Evolutionary conservation across 495 filamentous ascomycete genomes (phyloP), one percentile per base, ranked within the genome.

Genomic region (Penicillium samsonianum): DNA sequence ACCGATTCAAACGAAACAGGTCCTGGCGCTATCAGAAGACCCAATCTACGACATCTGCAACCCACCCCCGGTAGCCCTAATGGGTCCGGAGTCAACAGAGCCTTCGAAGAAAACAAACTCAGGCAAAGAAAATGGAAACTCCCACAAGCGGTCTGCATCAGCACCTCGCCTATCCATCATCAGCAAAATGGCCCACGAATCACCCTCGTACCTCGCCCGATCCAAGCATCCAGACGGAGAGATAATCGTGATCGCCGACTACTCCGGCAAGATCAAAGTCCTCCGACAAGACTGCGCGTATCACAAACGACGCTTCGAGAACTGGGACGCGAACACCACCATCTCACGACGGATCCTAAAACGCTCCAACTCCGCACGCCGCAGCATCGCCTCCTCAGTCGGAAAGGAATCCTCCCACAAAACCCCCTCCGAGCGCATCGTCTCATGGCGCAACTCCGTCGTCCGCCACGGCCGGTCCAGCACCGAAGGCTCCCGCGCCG

Each of bases 1-100:
- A 0, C 95, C 94, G 1, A 82, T 82, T 1, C 84, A 82, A 55
- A 90, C 91, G 4, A 82, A 90, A 57, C 88, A 91, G 67, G 77
- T 90, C 2, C 79, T 99, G 0, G 85, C 86, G 16, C 76, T 81
- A 31, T 94, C 91, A 9, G 89, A 90, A 52, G 94, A 99, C 68
- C 95, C 93, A 8, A 82, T 99, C 30, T 99, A 91, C 69, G 92
- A 97, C 65, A 82, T 98, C 20, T 98, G 94, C 77, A 97, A 99
- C 65, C 94, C 94, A 10, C 93, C 93, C 9, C 93, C 92, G 0
- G 84, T 99, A 9, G 92, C 88, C 2, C 83, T 99, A 8, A 77
- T 92, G 33, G 89, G 84, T 57, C 78, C 87, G n/a, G 83, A 92
- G 52, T 73, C 76, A 10, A 47, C 67, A 20, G 63, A 64, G 8